These are phyloP conservation scores for Microcyclospora tardicrescens DNA, from an alignment of 2,329 filamentous ascomycete genomes.

Conservation along the genomic window DNA sequence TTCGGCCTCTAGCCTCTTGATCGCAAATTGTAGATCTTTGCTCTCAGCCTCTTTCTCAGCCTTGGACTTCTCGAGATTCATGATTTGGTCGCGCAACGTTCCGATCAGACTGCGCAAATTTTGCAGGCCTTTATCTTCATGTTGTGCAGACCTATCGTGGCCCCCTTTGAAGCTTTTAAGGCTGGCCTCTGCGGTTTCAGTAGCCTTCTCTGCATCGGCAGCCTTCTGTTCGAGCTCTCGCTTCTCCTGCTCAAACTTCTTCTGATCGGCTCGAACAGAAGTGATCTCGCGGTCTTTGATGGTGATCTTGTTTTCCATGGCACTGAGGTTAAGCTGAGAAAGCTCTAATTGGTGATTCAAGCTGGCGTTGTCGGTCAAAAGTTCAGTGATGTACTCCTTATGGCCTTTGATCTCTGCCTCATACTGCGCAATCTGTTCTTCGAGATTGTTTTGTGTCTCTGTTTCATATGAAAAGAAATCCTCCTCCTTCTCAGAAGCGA, in stretches of 20 bases:
- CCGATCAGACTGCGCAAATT: slow-evolving; percentile 44
- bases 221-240: neutral
- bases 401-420: slow-evolving; percentile 51
- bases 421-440: slow-evolving; percentile 58
- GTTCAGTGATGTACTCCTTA: slow-evolving; percentile 50
- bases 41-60: slow-evolving; percentile 33
- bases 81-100: slow-evolving; percentile 41
- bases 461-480: slow-evolving; percentile 90
- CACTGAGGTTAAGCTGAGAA: slow-evolving; percentile 28
- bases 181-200: slow-evolving; percentile 18
- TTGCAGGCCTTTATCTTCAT: slow-evolving; percentile 38
- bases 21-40: slow-evolving; percentile 21
- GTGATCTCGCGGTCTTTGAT: slow-evolving; percentile 11
- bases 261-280: slow-evolving; percentile 13
- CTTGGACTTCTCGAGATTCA: slow-evolving; percentile 39
- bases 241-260: neutral
- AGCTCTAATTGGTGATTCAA: slow-evolving; percentile 57
- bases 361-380: slow-evolving; percentile 55
- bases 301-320: slow-evolving; percentile 31
- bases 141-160: slow-evolving; percentile 33
- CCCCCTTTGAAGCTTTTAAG: slow-evolving; percentile 28
- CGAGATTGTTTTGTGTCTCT: slow-evolving; percentile 49
- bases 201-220: slow-evolving; percentile 12
- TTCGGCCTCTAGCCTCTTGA: slow-evolving; percentile 20
- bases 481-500: slow-evolving; percentile 32